Evolutionary conservation across 78 protist species (phyloP), one percentile per base, ranked within the genome.

Genomic region (Dictyostelium purpureum): DNA sequence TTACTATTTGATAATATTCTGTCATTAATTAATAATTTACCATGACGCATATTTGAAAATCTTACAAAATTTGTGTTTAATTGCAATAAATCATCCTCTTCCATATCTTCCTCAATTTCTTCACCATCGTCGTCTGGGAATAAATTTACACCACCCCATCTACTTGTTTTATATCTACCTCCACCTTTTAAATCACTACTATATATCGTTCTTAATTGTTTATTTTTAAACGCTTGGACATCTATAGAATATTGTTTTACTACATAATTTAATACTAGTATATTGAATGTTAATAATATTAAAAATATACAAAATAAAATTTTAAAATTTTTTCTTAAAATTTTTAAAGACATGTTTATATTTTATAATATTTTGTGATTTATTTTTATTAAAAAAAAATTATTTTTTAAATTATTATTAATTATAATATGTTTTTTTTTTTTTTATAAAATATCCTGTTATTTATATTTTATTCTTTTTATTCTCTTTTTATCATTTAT

Each of bases 11-110:
- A 47, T 47, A 47, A 16, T 47, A 47, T 14, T 47, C 12, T 14
- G 38, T 63, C 71, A 16, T 19, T 35, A 0, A 63, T 12, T 63
- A 63, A 31, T 33, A 63, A 12, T 63, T 63, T 63, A 9, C 33
- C 43, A 19, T 63, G 71, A n/a, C n/a, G n/a, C 71, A 63, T 63
- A 33, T 63, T 63, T 63, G 71, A 63, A 37, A 63, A 63, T 63
- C 71, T 63, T 33, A 63, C 33, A 33, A 63, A 63, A 42, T 63
- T 63, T 16, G 38, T 63, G 26, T 63, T 63, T 18, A 63, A 63
- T 33, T 63, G 35, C 18, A 26, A 31, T 33, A 63, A 31, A 14
- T 63, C 43, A 33, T 63, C 71, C 19, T 63, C 71, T 31, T 63
- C 43, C 3, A 63, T 24, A 31, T 33, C 24, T n/a, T n/a, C n/a